Conservation (phyloP, 2,329 filamentous ascomycete genomes). For the Byssochlamys sp. region DNA sequence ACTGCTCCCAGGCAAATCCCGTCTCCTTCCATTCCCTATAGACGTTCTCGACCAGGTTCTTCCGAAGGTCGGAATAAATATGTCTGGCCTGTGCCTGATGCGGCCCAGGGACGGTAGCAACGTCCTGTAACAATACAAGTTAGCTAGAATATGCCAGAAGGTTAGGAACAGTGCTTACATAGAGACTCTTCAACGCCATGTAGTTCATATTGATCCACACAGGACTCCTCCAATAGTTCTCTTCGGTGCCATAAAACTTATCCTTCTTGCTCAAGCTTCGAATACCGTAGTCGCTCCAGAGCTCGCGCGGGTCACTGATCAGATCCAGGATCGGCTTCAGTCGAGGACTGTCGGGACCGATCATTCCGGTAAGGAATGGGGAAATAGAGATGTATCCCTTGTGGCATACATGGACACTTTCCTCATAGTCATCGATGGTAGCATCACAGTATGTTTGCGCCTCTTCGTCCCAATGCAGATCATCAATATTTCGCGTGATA, state of each 20-base stretch:
- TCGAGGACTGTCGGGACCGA: slow-evolving; percentile 63
- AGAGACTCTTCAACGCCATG: slow-evolving; percentile 66
- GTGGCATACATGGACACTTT: slow-evolving; percentile 81
- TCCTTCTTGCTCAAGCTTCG: slow-evolving; percentile 78
- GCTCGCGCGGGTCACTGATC: slow-evolving; percentile 67
- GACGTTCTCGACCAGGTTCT: slow-evolving; percentile 80
- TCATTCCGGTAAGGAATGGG: slow-evolving; percentile 76
- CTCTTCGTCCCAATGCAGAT: slow-evolving; percentile 81
- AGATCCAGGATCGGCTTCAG: slow-evolving; percentile 67
- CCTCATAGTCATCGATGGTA: slow-evolving; percentile 89
- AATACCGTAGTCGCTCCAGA: slow-evolving; percentile 87
- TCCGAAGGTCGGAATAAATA: slow-evolving; percentile 66
- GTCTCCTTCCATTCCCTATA: slow-evolving; percentile 81
- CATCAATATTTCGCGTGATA: slow-evolving; percentile 76
- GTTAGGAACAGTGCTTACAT: slow-evolving; percentile 49
- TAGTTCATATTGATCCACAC: slow-evolving; percentile 98
- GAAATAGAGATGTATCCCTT: slow-evolving; percentile 93
- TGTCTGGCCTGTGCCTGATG: slow-evolving; percentile 58
- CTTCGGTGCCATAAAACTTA: slow-evolving; percentile 73
- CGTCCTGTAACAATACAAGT: slow-evolving; percentile 40
- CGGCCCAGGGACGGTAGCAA: slow-evolving; percentile 56
- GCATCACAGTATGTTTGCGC: slow-evolving; percentile 84
- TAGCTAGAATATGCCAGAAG: slow-evolving; percentile 1
- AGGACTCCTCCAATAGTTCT: slow-evolving; percentile 95
- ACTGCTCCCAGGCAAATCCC: slow-evolving; percentile 97